phyloP scores from a whole-genome alignment of 2,329 filamentous ascomycete genomes.

The Xylariaceae sp. region DNA sequence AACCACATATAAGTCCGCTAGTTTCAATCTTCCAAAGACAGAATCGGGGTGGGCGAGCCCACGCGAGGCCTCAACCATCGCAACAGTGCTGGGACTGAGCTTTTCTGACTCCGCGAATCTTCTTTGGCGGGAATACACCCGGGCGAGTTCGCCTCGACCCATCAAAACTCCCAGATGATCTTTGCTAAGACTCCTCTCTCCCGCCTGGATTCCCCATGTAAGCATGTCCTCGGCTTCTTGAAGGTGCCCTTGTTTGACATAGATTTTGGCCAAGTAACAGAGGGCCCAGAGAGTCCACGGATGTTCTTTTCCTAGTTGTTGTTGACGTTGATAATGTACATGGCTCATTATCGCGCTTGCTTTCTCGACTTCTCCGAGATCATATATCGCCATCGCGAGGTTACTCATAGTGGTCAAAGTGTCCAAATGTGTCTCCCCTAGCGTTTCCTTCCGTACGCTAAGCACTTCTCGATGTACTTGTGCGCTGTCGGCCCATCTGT shows the following conservation, averaged over 20 bases:
- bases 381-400: slow-evolving; percentile 5
- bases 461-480: slow-evolving; percentile 5
- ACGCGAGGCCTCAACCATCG: slow-evolving; percentile 1
- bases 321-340: slow-evolving; percentile 1
- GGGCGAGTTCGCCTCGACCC: slow-evolving; percentile 8
- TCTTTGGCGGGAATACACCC: slow-evolving; percentile 6
- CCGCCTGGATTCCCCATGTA: slow-evolving; percentile 5
- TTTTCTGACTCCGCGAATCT: slow-evolving; percentile 5
- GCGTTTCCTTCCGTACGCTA: neutral
- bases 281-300: slow-evolving; percentile 9
- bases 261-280: slow-evolving; percentile 7
- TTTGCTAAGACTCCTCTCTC: slow-evolving; percentile 7
- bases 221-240: slow-evolving; percentile 6
- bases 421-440: slow-evolving; percentile 7
- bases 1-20: slow-evolving; percentile 2
- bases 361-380: slow-evolving; percentile 4
- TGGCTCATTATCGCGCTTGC: slow-evolving; percentile 1
- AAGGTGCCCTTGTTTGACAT: slow-evolving; percentile 1
- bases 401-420: slow-evolving; percentile 6
- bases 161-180: slow-evolving; percentile 6
- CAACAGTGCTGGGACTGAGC: slow-evolving; percentile 4
- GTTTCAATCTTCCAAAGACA: slow-evolving; percentile 1
- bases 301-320: slow-evolving; percentile 10
- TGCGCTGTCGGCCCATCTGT: slow-evolving; percentile 3
- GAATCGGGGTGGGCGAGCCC: slow-evolving; percentile 6